These are phyloP conservation scores for Paramecium bursaria DNA, from an alignment of 73 alveolate genomes.

Conservation along the genomic window DNA sequence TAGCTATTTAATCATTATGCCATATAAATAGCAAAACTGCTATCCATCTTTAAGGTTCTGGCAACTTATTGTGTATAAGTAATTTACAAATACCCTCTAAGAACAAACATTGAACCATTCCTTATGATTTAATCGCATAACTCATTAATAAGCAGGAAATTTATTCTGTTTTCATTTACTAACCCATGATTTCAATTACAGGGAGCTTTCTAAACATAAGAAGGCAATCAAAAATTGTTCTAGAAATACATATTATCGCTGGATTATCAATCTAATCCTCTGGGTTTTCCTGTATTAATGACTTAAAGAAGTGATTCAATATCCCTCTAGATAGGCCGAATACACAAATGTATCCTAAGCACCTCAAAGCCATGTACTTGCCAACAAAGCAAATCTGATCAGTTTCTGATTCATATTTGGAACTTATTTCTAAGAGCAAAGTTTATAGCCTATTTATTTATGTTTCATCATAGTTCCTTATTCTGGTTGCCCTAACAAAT, in stretches of 20 bases:
- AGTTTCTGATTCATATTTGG: no score
- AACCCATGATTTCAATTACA: no score
- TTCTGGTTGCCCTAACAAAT: no score
- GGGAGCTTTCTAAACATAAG: no score
- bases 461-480: no score
- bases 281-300: neutral
- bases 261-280: slow-evolving; percentile 18
- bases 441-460: no score
- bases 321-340: slow-evolving; percentile 56
- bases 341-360: slow-evolving; percentile 45
- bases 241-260: slow-evolving; percentile 11
- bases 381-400: no score
- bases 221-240: slow-evolving; percentile 22
- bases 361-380: slow-evolving; percentile 25
- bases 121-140: slow-evolving; percentile 21
- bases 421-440: no score
- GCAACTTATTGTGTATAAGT: slow-evolving; percentile 20
- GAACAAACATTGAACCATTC: slow-evolving; percentile 1
- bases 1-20: slow-evolving; percentile 11
- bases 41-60: slow-evolving; percentile 41
- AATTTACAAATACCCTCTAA: slow-evolving; percentile 34
- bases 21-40: slow-evolving; percentile 39
- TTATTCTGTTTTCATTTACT: no score
- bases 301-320: slow-evolving; percentile 11
- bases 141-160: neutral